These are phyloP conservation scores for Dysphania ambrosioides DNA, from an alignment of 148 eudicot species.

Conservation along the genomic window DNA sequence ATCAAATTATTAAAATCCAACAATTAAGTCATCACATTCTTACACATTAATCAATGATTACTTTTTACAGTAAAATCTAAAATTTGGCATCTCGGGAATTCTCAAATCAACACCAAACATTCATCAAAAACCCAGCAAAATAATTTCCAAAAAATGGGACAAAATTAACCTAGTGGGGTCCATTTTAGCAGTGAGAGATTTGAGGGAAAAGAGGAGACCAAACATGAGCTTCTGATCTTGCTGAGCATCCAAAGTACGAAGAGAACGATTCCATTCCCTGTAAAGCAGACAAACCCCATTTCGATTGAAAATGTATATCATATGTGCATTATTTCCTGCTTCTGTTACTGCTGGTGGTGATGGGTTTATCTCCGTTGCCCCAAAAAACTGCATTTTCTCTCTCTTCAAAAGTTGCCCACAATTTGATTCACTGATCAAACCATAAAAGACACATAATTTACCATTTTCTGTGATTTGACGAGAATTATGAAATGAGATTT, in stretches of 20 bases:
- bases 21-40: background rate
- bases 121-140: background rate
- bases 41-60: background rate
- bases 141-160: background rate
- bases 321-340: slow-evolving; percentile 78
- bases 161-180: slow-evolving; percentile 68
- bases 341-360: slow-evolving; percentile 84
- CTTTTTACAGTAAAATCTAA: too few species aligned
- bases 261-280: slow-evolving; percentile 87
- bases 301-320: slow-evolving; percentile 82
- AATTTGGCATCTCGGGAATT: background rate
- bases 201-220: slow-evolving; percentile 84
- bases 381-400: slow-evolving; percentile 67
- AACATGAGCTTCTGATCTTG: slow-evolving; percentile 97
- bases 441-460: background rate
- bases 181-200: slow-evolving; percentile 91
- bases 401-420: background rate
- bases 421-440: background rate
- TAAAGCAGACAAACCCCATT: slow-evolving; percentile 80
- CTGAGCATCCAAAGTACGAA: slow-evolving; percentile 58
- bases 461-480: background rate
- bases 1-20: background rate
- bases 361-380: slow-evolving; percentile 84
- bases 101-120: background rate
- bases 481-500: background rate